Conservation (phyloP, 2,329 filamentous ascomycete genomes). For the Diplocarpon mali region DNA sequence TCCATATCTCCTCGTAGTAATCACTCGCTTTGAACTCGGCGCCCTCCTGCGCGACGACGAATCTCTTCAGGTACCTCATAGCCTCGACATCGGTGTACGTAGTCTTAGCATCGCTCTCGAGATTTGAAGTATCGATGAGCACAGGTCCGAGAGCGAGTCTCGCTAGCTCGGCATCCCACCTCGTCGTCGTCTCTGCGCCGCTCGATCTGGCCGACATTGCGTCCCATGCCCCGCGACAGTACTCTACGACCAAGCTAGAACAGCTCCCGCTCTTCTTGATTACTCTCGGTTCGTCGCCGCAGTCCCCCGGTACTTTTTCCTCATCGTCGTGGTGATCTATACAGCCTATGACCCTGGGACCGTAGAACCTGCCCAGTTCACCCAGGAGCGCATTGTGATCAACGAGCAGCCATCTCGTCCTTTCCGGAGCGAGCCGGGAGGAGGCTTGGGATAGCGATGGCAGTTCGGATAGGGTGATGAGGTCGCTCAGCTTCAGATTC, state of each 20-base stretch:
- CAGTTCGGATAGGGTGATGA: constrained; percentile 54
- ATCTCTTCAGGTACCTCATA: constrained; percentile 45
- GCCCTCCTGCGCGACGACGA: constrained; percentile 17
- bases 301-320: constrained; percentile 35
- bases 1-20: constrained; percentile 49
- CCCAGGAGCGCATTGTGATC: constrained; percentile 71
- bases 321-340: constrained; percentile 78
- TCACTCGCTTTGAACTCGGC: constrained; percentile 37
- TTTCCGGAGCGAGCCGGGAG: constrained; percentile 30
- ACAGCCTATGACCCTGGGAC: constrained; percentile 45
- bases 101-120: constrained; percentile 53
- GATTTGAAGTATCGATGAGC: constrained; percentile 60
- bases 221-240: constrained; percentile 48
- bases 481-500: constrained; percentile 45
- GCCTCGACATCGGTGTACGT: constrained; percentile 49
- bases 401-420: constrained; percentile 61
- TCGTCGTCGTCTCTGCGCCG: constrained; percentile 28
- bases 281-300: constrained; percentile 42
- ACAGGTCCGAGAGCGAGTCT: constrained; percentile 59
- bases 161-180: constrained; percentile 47
- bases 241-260: constrained; percentile 55
- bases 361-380: constrained; percentile 42
- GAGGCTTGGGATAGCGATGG: constrained; percentile 26
- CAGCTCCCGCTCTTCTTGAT: constrained; percentile 63
- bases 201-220: constrained; percentile 31